A percentile compares a stretch with the other conserved stretches of the same genome.
phyloP scores from a whole-genome alignment of 148 eudicot genomes.

The Spergularia marina region DNA sequence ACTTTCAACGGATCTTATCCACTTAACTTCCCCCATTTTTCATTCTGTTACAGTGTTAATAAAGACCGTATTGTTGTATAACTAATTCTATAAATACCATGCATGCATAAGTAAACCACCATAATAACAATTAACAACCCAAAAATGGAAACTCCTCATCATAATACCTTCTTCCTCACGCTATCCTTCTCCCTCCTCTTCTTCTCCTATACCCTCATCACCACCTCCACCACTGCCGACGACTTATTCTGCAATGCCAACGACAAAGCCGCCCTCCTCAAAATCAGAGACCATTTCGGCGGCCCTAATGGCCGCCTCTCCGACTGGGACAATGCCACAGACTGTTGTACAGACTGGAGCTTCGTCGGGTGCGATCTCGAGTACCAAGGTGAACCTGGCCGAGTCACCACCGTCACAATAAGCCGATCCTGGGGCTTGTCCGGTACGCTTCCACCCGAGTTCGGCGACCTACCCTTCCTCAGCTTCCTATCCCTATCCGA shows the following conservation, averaged over 20 bases:
- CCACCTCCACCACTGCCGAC: slow-evolving; percentile 18
- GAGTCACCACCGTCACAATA: slow-evolving; percentile 24
- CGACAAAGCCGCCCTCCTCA: slow-evolving; percentile 38
- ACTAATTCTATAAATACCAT: no score
- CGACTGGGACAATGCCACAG: slow-evolving; percentile 33
- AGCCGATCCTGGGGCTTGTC: slow-evolving; percentile 12
- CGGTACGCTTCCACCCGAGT: slow-evolving; percentile 33
- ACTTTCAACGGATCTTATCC: no score
- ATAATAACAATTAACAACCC: no score
- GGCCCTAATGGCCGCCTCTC: slow-evolving; percentile 21
- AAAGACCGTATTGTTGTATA: no score
- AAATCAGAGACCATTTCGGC: slow-evolving; percentile 30
- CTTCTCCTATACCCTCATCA: background rate
- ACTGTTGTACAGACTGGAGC: slow-evolving; percentile 45
- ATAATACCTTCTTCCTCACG: background rate
- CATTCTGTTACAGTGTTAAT: no score
- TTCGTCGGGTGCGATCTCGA: slow-evolving; percentile 30
- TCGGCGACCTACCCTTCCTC: slow-evolving; percentile 40
- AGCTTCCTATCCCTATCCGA: slow-evolving; percentile 26
- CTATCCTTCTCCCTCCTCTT: slow-evolving; percentile 8
- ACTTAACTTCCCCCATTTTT: no score
- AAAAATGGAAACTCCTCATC: background rate
- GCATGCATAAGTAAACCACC: no score
- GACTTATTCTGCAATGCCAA: slow-evolving; percentile 35
- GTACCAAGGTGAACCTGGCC: slow-evolving; percentile 29